These are phyloP conservation scores for Myriosclerotinia duriaeana DNA, from an alignment of 2,329 filamentous ascomycete genomes.

Conservation along the genomic window DNA sequence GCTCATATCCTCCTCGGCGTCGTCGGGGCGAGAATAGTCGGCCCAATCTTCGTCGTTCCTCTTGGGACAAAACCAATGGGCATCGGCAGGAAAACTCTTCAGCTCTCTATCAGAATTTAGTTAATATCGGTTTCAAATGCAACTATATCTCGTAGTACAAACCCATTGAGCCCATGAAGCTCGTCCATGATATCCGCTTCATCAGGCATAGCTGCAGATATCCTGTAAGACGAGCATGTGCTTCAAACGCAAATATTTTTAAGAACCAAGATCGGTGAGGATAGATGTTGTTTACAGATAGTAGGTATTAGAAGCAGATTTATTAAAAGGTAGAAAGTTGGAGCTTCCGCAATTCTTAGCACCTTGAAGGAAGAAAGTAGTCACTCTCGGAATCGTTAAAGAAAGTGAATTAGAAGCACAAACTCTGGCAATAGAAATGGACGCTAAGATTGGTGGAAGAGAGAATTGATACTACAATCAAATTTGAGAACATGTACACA, in stretches of 20 bases:
- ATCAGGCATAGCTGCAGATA: conserved; percentile 30
- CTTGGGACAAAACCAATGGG: conserved; percentile 69
- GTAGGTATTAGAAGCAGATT: not conserved
- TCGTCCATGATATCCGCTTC: conserved; percentile 40
- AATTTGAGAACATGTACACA: conserved; percentile 7
- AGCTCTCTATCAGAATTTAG: conserved; percentile 33
- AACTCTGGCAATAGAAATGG: not conserved
- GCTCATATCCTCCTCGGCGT: conserved; percentile 50
- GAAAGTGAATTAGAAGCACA: conserved; percentile 4
- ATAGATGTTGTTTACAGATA: conserved; percentile 8
- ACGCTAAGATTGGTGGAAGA: not conserved
- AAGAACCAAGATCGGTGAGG: not conserved
- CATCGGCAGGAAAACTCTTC: conserved; percentile 41
- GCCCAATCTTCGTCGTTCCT: conserved; percentile 60
- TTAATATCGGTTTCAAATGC: conserved; percentile 21
- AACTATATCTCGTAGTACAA: conserved; percentile 18
- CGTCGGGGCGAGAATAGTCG: conserved; percentile 59
- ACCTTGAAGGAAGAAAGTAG: not conserved
- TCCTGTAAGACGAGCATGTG: conserved; percentile 27
- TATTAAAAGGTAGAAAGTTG: not conserved
- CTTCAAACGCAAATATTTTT: not conserved
- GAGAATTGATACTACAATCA: not conserved
- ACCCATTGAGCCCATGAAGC: conserved; percentile 39
- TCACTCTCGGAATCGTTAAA: conserved; percentile 1
- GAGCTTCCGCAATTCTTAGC: conserved; percentile 7